Evolutionary conservation across 108 stramenopile species (phyloP), one percentile per base, ranked within the genome.

Genomic region (Phaeodactylum tricornutum): DNA sequence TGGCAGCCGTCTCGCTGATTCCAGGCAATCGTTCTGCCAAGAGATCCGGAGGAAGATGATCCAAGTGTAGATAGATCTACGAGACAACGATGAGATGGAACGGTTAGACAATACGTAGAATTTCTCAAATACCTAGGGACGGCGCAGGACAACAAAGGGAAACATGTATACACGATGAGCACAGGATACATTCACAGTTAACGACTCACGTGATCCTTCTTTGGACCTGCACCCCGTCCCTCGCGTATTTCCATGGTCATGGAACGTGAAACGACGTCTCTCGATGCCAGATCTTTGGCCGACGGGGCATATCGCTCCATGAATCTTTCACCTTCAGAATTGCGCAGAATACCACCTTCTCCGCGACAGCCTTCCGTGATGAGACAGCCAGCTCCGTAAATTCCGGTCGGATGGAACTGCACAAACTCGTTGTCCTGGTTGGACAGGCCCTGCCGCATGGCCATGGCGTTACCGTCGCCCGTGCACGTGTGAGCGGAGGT

Each of bases 351-450:
- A 22, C 98, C 98, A 26, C 98, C 98, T 72, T 99, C 98, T 28
- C 98, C 98, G 51, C 98, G 84, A 69, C 95, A 96, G 57, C 98
- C 98, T 79, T 99, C 98, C n/a, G 98, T 99, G 71, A 99, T 99
- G 55, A 99, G 79, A 82, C 98, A 99, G 23, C 98, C 98, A 0
- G 98, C 98, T 31, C 98, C 98, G 64, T 99, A 99, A 46, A 99
- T 99, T 30, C 98, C 98, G 14, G 98, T 99, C 46, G 98, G 98
- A 74, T 99, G 98, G 71, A 99, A 97, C 69, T 99, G 98, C 3
- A 99, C 93, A 72, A 99, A 99, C 63, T 99, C 98, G 12, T 94
- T 94, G 71, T 99, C 98, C 67, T 96, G 83, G 50, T 90, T 79
- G 44, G 95, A 77, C 38, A 66, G 55, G 28, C 67, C 74, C 41